phyloP scores from a whole-genome alignment of 192 early-diverging fungal species.

The Podochytrium sp. region DNA sequence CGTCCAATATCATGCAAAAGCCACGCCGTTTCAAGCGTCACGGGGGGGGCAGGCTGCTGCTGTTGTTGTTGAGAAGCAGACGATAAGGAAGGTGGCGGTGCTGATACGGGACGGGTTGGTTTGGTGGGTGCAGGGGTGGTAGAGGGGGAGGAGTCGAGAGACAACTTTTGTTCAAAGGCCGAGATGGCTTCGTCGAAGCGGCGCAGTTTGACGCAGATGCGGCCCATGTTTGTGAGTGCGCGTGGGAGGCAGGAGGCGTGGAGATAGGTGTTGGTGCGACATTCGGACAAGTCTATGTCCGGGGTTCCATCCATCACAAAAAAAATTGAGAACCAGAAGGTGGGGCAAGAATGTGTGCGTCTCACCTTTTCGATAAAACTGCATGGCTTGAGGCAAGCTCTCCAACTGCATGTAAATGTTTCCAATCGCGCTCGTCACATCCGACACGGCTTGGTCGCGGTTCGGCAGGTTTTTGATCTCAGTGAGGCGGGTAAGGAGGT shows the following conservation, averaged over 20 bases:
- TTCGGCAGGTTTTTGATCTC: slow-evolving; percentile 26
- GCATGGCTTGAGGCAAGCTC: slow-evolving; percentile 26
- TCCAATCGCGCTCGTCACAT: slow-evolving; percentile 32
- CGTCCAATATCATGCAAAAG: slow-evolving; percentile 37
- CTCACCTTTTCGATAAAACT: slow-evolving; percentile 35
- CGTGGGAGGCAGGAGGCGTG: too few relatives aligned
- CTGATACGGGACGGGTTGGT: neutral
- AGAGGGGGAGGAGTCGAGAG: neutral
- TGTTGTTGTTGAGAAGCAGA: neutral
- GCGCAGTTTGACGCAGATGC: slow-evolving; percentile 28
- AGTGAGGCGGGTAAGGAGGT: slow-evolving; percentile 16
- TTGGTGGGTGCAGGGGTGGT: neutral
- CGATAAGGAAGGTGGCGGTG: neutral
- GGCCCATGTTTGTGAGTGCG: slow-evolving; percentile 34
- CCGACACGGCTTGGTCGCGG: slow-evolving; percentile 19
- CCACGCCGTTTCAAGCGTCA: slow-evolving; percentile 28
- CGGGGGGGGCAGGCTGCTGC: neutral
- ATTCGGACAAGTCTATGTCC: slow-evolving; percentile 15
- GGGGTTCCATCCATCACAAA: too few relatives aligned
- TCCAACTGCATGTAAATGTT: slow-evolving; percentile 35
- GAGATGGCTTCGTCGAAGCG: slow-evolving; percentile 33
- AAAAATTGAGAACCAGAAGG: too few relatives aligned
- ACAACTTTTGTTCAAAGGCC: slow-evolving; percentile 26
- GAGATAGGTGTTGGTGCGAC: too few relatives aligned
- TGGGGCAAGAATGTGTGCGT: neutral